Evolutionary conservation across 1,139 yeast genomes (phyloP), one percentile per base, ranked within the genome.

Genomic region (Zygosaccharomyces pseudobailii): DNA sequence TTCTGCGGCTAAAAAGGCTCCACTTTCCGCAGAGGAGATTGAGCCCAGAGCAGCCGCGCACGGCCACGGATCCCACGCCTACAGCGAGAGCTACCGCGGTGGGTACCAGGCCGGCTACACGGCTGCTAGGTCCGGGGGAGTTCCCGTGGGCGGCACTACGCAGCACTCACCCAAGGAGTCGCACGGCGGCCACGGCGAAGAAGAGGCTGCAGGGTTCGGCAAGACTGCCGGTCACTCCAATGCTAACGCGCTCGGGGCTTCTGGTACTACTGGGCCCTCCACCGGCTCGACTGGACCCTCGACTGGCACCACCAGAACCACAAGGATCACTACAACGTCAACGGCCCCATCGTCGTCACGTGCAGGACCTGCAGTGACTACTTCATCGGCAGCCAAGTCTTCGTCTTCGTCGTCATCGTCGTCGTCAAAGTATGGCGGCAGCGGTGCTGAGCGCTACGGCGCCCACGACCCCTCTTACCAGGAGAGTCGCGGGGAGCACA

Each of bases 41-140:
- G 40, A 36, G 30, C 30, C 40, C 17, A 27, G 40, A 17, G 30
- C 41, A 3, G 41, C 33, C 22, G 33, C 41, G 21, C 41, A 38
- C 32, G 41, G 41, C 17, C 32, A 38, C 32, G 23, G n/a, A 4
- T 22, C 38, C 2, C 38, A 35, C 20, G 41, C 34, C 22, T 27
- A 38, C 31, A 28, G 22, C 22, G 41, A 38, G n/a, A 27, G 41
- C 41, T 38, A 38, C 24, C 22, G 23, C 28, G 41, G 41, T 19
- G 41, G 41, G 30, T 38, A 38, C 31, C 34, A 38, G 41, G 41
- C 41, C 23, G 41, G 41, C 13, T 38, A 38, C 17, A 22, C 25
- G 5, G 36, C 36, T 7, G 36, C 36, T 5, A 34, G 20, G 13
- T n/a, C 24, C 9, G 36, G 36, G 17, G 23, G 40, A 32, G 17